Evolutionary conservation across 257 asterid species (phyloP), one percentile per base, ranked within the genome.

Genomic region (Solanum microdontum): DNA sequence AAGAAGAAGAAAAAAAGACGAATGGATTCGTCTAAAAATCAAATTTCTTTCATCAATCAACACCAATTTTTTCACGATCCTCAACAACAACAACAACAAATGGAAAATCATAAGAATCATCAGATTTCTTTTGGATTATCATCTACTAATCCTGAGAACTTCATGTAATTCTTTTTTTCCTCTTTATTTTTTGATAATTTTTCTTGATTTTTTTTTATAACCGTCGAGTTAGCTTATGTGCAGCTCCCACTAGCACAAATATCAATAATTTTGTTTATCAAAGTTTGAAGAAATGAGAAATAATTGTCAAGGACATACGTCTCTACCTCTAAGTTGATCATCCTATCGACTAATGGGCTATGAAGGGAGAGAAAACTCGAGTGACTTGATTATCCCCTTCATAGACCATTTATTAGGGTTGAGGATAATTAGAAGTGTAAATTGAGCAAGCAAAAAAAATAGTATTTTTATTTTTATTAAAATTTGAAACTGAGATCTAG

Each of bases 121-220:
- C 97, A 94, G 90, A 95, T 93, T 33, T 91, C 98, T 5, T 94
- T 94, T 70, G 96, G 93, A 80, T 92, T 92, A 95, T 92, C 91
- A 91, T 55, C 98, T 88, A 11, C 87, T 55, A 95, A 0, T 88
- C 97, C 96, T 8, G 88, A 87, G 33, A 87, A 79, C 88, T 94
- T 89, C 93, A 89, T 96, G 98, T 93, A 92, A 84, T 36, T 5
- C 33, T 33, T 6, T 2, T 36, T 19, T 13, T 4, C 2, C 5
- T 33, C 5, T 66, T 34, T 26, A 23, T 55, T 36, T 64, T 23
- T 51, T 6, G 64, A 17, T 55, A 3, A 51, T 51, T 51, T 51
- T 51, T 51, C 1, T 15, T 51, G 5, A 13, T 45, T 51, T 28
- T 32, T 32, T 32, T 17, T 33, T 17, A 9, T 72, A 72, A 32